Base-by-base conservation (phyloP, 306 rosid species). In the Prunus salicina region DNA sequence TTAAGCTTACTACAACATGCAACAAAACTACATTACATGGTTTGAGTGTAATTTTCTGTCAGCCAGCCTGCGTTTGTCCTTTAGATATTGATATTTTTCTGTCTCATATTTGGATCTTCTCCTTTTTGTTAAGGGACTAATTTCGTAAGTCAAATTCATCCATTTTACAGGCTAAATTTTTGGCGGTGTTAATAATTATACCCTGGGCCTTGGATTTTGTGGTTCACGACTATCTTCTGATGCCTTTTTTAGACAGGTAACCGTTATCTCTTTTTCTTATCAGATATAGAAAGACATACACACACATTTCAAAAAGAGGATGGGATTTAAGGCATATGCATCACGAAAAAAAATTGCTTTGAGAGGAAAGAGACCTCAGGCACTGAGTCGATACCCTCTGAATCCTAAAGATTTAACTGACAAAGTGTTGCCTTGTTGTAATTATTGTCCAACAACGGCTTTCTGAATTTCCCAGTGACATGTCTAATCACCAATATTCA, bases 231-330 rank as follows among this genome's bases (percentile, higher is more conserved):
- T 95, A 89, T 75, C 66, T 89, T 77, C 91, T 95, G 65, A 92
- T 95, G 97, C 98, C 98, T 62, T 95, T 95, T 75, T 80, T 95
- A 71, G 97, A 95, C 87, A 92, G 96, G 98, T 92, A 86, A 75
- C 65, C 18, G 5, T 11, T 45, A 3, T 55, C 28, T 65, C 50
- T 28, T 55, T 43, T n/a, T 22, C 46, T 64, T 64, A 18, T 30
- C 12, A 34, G 47, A 32, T 64, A 64, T 18, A 7, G 34, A 34
- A 61, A 61, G 5, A 64, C 68, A 32, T 13, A 61, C 38, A 61
- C 34, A 0, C 56, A 51, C 56, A 51, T 18, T 52, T 4, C 3
- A 4, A 52, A 38, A 38, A 38, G 43, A 38, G 43, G 43, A 38
- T 38, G 43, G 43, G 43, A 38, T 7, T 38, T 38, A 38, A 38